Percentiles rank a stretch among this genome's conserved stretches.
These are phyloP conservation scores for Royoungia palumana DNA, from an alignment of 768 basidiomycete genomes.

Conservation along the genomic window DNA sequence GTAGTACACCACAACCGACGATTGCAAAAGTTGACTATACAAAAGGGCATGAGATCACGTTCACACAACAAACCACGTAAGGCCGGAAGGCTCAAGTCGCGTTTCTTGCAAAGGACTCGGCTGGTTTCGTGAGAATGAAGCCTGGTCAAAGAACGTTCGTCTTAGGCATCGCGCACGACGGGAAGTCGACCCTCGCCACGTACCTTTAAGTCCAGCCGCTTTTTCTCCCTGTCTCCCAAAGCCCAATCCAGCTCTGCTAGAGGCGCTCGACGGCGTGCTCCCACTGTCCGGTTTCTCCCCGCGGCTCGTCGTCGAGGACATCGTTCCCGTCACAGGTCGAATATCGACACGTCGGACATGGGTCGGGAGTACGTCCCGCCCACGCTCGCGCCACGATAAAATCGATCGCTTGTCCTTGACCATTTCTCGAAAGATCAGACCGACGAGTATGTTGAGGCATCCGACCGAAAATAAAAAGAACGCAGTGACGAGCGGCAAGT, in stretches of 20 bases:
- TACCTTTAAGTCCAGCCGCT: constrained; percentile 63
- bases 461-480: constrained; percentile 84
- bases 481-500: constrained; percentile 82
- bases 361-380: constrained; percentile 55
- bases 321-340: constrained; percentile 13
- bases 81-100: constrained; percentile 2
- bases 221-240: constrained; percentile 84
- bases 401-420: constrained; percentile 67
- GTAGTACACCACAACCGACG: neutral
- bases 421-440: constrained; percentile 71
- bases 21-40: neutral
- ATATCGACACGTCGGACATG: constrained; percentile 23
- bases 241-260: constrained; percentile 51
- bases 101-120: constrained; percentile 55
- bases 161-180: no score
- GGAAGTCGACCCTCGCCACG: neutral
- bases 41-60: neutral
- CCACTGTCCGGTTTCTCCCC: constrained; percentile 10
- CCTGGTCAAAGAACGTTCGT: constrained; percentile 30
- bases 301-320: constrained; percentile 11
- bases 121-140: constrained; percentile 55
- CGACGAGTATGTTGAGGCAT: constrained; percentile 78
- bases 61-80: neutral
- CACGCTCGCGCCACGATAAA: constrained; percentile 59
- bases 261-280: constrained; percentile 14